Evolutionary conservation across 2,329 filamentous ascomycete species (phyloP), one percentile per base, ranked within the genome.

Genomic region (Trichoderma koningiopsis): DNA sequence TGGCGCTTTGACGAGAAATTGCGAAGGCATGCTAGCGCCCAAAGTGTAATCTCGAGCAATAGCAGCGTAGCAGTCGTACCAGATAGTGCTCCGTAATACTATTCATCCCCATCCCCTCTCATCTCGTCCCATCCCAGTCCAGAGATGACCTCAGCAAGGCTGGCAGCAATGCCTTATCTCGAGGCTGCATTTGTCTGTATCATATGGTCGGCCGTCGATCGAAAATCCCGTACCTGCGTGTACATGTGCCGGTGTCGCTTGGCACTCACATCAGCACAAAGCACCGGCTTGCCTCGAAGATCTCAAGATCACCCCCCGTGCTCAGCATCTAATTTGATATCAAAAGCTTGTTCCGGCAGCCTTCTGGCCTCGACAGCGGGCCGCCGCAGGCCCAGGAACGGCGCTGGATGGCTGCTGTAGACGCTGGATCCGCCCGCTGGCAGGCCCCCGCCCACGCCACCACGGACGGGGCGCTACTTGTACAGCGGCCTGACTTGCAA

Each of bases 1-100:
- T 29, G 52, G 43, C 61, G 47, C 37, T 24, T 22, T 29, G 27
- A 47, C 27, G 56, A 49, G 63, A 70, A 70, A 70, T 68, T 70
- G 49, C 68, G 37, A 68, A 35, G 43, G 27, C 53, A 24, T 29
- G 22, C 29, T 59, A 63, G 65, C 60, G 47, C 43, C 47, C 31
- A 60, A 61, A 49, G 57, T 37, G 55, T 35, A 49, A 59, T 37
- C 19, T 58, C n/a, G 27, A 59, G 43, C 27, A 40, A 31, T 5
- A n/a, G 27, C 52, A 29, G 52, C 24, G 40, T 43, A 16, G 49
- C 43, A 49, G n/a, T 11, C 7, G 43, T 49, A 24, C 47, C 22
- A 24, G 47, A 24, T 49, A 49, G 40, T 49, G 22, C 29, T 31
- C 55, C 16, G 19, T 57, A 57, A 29, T 57, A 29, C 24, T 29